These are phyloP conservation scores for Psilocybe sp. DNA, from an alignment of 768 basidiomycete species.

Conservation along the genomic window DNA sequence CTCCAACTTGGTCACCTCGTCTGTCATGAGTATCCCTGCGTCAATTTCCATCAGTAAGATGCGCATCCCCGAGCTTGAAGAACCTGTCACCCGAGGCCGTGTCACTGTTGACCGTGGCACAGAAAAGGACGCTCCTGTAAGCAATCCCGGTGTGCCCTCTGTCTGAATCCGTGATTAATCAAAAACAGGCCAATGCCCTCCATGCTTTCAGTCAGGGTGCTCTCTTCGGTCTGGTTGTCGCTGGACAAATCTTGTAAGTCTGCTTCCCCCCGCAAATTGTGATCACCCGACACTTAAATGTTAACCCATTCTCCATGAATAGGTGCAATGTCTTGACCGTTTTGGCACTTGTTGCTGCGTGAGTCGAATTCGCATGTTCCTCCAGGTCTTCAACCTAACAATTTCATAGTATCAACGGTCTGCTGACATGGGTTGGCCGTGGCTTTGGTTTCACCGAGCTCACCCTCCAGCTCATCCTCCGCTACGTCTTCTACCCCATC, in stretches of 20 bases:
- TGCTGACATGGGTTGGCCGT: conserved; percentile 85
- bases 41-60: conserved; percentile 91
- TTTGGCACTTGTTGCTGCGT: conserved; percentile 68
- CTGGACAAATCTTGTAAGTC: conserved; percentile 79
- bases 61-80: conserved; percentile 79
- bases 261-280: not conserved
- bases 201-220: conserved; percentile 90
- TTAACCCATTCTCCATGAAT: not conserved
- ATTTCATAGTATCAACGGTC: conserved; percentile 56
- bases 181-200: conserved; percentile 69
- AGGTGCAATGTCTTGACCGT: conserved; percentile 86
- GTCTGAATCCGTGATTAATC: not conserved
- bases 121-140: conserved; percentile 49
- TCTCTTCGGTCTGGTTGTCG: conserved; percentile 79
- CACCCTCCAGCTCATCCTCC: conserved; percentile 80
- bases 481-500: conserved; percentile 87
- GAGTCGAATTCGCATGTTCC: no score
- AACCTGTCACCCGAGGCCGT: conserved; percentile 80
- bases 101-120: conserved; percentile 79
- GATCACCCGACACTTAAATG: not conserved
- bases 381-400: no score
- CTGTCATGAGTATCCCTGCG: conserved; percentile 94
- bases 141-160: conserved; percentile 9
- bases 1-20: conserved; percentile 81
- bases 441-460: conserved; percentile 82